These are phyloP conservation scores for Priceomyces melissophilus DNA, from an alignment of 805 yeast genomes.

Conservation along the genomic window DNA sequence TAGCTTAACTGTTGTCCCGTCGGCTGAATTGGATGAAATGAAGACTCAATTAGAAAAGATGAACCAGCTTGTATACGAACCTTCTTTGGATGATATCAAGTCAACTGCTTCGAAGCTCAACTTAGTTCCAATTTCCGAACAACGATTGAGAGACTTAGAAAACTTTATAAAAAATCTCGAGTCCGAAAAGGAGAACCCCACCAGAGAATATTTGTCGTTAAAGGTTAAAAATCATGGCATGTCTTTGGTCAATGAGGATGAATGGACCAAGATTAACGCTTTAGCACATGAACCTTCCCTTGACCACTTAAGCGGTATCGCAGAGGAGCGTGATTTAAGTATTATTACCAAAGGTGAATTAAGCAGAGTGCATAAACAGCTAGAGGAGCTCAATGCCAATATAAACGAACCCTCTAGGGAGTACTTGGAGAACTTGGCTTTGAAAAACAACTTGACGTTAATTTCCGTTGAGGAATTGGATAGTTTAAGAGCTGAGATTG, in stretches of 20 bases:
- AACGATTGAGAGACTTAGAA: slow-evolving; percentile 10
- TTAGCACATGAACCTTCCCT: slow-evolving; percentile 6
- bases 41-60: background rate
- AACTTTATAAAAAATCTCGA: background rate
- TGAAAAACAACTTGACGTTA: background rate
- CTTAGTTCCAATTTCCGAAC: slow-evolving; percentile 14
- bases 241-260: slow-evolving; percentile 3
- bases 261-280: background rate
- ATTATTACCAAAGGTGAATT: slow-evolving; percentile 6
- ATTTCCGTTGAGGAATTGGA: slow-evolving; percentile 1
- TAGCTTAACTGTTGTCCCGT: slow-evolving; percentile 10
- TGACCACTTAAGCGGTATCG: slow-evolving; percentile 3
- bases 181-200: slow-evolving; percentile 1
- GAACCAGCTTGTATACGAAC: slow-evolving; percentile 11
- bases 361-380: background rate
- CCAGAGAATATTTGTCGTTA: too few species aligned
- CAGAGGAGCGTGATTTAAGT: too few species aligned
- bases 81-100: slow-evolving; percentile 21
- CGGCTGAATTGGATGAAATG: slow-evolving; percentile 5
- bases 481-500: too few species aligned
- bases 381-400: background rate
- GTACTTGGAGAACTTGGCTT: slow-evolving; percentile 9
- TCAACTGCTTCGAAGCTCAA: slow-evolving; percentile 16
- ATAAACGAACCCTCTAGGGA: slow-evolving; percentile 7
- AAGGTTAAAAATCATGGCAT: too few species aligned